These are phyloP conservation scores for Breviolum minutum DNA, from an alignment of 73 alveolate species.

Conservation along the genomic window DNA sequence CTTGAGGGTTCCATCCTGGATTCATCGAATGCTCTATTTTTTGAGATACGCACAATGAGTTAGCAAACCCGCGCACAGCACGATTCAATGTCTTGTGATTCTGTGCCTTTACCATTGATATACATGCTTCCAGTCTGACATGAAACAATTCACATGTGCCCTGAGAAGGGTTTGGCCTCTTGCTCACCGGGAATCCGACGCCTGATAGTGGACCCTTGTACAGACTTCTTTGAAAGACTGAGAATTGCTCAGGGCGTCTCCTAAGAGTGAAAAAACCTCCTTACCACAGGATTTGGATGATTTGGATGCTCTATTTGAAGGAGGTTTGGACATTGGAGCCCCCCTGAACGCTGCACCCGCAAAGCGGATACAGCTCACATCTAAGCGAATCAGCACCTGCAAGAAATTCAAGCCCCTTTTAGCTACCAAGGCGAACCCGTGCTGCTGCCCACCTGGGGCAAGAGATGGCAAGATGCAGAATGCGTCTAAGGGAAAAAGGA, in stretches of 20 bases:
- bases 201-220: constrained; percentile 39
- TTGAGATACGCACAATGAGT: too few species aligned
- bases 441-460: constrained; percentile 66
- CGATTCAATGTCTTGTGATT: too few species aligned
- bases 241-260: constrained; percentile 47
- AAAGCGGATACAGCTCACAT: constrained; percentile 18
- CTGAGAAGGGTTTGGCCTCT: constrained; percentile 27
- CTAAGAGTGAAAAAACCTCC: constrained; percentile 28
- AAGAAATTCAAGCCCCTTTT: constrained; percentile 42
- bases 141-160: too few species aligned
- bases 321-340: constrained; percentile 41
- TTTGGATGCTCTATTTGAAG: background rate
- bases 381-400: constrained; percentile 47
- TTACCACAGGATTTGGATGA: too few species aligned
- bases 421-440: constrained; percentile 37
- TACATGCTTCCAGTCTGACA: too few species aligned
- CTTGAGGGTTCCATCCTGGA: too few species aligned
- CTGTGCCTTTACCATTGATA: too few species aligned
- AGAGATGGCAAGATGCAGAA: constrained; percentile 7
- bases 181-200: constrained; percentile 41
- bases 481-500: background rate
- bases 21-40: too few species aligned
- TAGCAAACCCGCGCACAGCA: too few species aligned
- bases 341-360: constrained; percentile 25
- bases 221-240: constrained; percentile 53